Percentiles rank a stretch among this genome's conserved stretches.
These are phyloP conservation scores for Aspergillus proliferans DNA, from an alignment of 2,329 filamentous ascomycete genomes.

Conservation along the genomic window DNA sequence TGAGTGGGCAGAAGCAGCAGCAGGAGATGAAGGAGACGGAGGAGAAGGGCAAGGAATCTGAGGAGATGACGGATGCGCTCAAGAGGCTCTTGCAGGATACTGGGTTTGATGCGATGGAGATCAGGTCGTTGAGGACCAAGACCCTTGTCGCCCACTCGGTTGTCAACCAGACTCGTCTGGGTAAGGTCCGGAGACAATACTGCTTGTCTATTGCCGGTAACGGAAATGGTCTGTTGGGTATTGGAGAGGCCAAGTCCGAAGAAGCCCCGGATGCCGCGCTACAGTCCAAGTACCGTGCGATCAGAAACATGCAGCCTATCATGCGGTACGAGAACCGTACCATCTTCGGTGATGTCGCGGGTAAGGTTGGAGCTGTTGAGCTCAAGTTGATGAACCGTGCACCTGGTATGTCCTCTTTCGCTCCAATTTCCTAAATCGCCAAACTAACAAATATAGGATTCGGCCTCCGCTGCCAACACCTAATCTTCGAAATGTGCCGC, in stretches of 20 bases:
- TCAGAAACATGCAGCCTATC: slow-evolving; percentile 90
- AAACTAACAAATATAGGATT: slow-evolving; percentile 58
- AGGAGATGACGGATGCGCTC: slow-evolving; percentile 36
- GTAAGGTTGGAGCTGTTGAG: slow-evolving; percentile 81
- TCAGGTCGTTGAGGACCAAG: slow-evolving; percentile 59
- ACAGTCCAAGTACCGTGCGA: slow-evolving; percentile 74
- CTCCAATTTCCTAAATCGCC: slow-evolving; percentile 1
- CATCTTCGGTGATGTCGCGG: slow-evolving; percentile 76
- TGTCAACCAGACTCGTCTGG: slow-evolving; percentile 89
- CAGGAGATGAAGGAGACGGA: slow-evolving; percentile 23
- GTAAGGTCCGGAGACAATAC: slow-evolving; percentile 77
- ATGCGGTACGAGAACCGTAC: slow-evolving; percentile 86
- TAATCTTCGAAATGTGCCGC: slow-evolving; percentile 92
- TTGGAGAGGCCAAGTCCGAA: slow-evolving; percentile 83
- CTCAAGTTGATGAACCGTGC: slow-evolving; percentile 76
- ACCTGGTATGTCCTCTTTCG: slow-evolving; percentile 60
- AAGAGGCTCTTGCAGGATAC: slow-evolving; percentile 52
- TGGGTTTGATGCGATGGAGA: slow-evolving; percentile 45
- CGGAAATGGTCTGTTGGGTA: slow-evolving; percentile 72
- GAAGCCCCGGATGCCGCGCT: slow-evolving; percentile 61
- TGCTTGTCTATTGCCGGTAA: slow-evolving; percentile 80
- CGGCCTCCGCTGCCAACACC: slow-evolving; percentile 81
- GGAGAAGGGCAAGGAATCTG: slow-evolving; percentile 21
- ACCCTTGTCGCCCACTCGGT: slow-evolving; percentile 68
- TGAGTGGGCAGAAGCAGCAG: slow-evolving; percentile 23